A percentile compares a stretch with the other conserved stretches of the same genome.
Conservation (phyloP, 2,329 filamentous ascomycete genomes). For the Fusarium caatingaense region DNA sequence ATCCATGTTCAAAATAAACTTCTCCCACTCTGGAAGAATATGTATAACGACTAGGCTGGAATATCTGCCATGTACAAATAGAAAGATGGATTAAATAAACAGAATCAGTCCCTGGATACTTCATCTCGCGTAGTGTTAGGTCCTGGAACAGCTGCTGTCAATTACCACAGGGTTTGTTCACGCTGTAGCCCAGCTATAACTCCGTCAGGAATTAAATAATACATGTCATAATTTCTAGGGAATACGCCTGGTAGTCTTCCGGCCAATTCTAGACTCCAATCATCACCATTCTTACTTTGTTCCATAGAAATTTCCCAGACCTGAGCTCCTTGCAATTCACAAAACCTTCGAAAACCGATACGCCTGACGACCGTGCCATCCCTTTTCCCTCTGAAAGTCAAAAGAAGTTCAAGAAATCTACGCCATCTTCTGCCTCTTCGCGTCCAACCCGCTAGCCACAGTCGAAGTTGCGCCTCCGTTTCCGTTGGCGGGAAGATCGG, state of each 20-base stretch:
- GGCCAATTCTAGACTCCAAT: conserved; percentile 11
- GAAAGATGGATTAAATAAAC: conserved; percentile 1
- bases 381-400: background rate
- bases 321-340: conserved; percentile 36
- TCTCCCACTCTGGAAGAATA: background rate
- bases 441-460: conserved; percentile 53
- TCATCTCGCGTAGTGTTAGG: background rate
- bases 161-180: background rate
- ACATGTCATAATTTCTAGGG: conserved; percentile 12
- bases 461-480: conserved; percentile 38
- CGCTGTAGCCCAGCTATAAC: background rate
- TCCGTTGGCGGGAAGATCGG: conserved; percentile 63
- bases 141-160: background rate
- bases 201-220: background rate
- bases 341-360: conserved; percentile 19
- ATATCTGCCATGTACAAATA: conserved; percentile 26
- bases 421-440: conserved; percentile 64
- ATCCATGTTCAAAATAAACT: background rate
- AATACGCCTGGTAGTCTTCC: background rate
- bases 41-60: conserved; percentile 9
- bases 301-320: conserved; percentile 31
- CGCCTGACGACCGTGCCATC: conserved; percentile 34
- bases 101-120: background rate
- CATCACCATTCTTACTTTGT: conserved; percentile 15
- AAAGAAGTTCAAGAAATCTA: conserved; percentile 37